Evolutionary conservation across 192 early-diverging fungal species (phyloP).

Genomic region (Allomyces macrogynus): DNA sequence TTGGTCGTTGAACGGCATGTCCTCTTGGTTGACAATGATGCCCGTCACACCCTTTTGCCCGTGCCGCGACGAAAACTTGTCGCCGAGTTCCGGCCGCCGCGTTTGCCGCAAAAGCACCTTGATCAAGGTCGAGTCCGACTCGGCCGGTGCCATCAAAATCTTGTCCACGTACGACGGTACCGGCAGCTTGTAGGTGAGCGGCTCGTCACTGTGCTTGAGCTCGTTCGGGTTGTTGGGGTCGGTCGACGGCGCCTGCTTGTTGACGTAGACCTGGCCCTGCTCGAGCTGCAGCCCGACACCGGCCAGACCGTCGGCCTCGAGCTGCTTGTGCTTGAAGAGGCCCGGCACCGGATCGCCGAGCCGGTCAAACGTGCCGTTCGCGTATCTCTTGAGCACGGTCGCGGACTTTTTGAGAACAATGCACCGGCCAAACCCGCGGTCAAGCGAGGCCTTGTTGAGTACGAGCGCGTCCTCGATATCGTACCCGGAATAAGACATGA

Average conservation of each 20-base stretch:
- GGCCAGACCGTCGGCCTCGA: constrained; percentile 83
- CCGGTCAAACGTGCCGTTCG: constrained; percentile 73
- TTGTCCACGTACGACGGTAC: constrained; percentile 81
- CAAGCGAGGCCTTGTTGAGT: constrained; percentile 76
- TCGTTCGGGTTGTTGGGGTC: constrained; percentile 28
- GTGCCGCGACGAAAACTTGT: constrained; percentile 95
- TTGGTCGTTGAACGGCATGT: constrained; percentile 86
- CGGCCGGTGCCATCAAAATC: constrained; percentile 78
- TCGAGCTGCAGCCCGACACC: constrained; percentile 59
- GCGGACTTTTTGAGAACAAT: constrained; percentile 79
- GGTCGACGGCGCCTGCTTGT: constrained; percentile 73
- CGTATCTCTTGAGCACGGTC: constrained; percentile 66
- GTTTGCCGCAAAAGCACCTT: constrained; percentile 82
- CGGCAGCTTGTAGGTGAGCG: constrained; percentile 72
- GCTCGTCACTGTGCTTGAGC: constrained; percentile 41
- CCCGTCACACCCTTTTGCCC: constrained; percentile 95
- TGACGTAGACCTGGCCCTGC: constrained; percentile 48
- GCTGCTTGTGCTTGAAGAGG: constrained; percentile 32
- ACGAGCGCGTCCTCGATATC: constrained; percentile 98
- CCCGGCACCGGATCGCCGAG: constrained; percentile 36
- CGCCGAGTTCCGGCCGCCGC: constrained; percentile 83
- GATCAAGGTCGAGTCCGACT: constrained; percentile 75
- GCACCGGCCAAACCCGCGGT: constrained; percentile 91
- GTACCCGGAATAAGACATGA: constrained; percentile 94
- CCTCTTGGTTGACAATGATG: constrained; percentile 89